Base-by-base conservation (phyloP, 2,329 filamentous ascomycete genomes). In the Hypoxylon sp. region DNA sequence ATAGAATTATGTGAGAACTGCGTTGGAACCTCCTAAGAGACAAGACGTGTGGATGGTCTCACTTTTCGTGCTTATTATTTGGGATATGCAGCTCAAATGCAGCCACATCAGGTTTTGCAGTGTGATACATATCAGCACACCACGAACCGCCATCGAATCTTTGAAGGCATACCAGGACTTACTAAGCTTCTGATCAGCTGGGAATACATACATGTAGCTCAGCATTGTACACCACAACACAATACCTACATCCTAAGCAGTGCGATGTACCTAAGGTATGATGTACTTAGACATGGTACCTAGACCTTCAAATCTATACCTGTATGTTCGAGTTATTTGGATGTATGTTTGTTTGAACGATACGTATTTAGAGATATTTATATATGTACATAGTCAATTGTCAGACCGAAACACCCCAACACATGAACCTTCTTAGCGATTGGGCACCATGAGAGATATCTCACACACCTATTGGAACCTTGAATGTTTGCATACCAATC, bases 21-120 rank as follows among this genome's bases (percentile, higher is more conserved):
- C n/a, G 23, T 45, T 28, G 10, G 23, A 41, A 55, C n/a, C 36
- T 2, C 14, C 36, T 10, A 46, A 30, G 2, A 30, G 28, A 6
- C 28, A 14, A n/a, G 30, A 46, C 34, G 28, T 62, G 9, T 43
- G 11, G 14, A 41, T 14, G 23, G 30, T 41, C 28, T 38, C 19
- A 25, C 28, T 48, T 38, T 25, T 25, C 43, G 43, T 57, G 43
- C 46, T 57, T 49, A 43, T 36, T 45, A 13, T 11, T 57, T 56
- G 28, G 51, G 43, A 17, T 52, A 60, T 64, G 65, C 60, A 67
- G 60, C 55, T 51, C 17, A 43, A 55, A 64, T 60, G 60, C 65
- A 67, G 25, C 17, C 36, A 52, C 53, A 49, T 57, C 45, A 63
- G 21, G 56, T 51, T 60, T 55, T 56, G 49, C 34, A 56, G 36